phyloP scores from a whole-genome alignment of 2,329 filamentous ascomycete species.

The Aspergillus brunneoviolaceus region DNA sequence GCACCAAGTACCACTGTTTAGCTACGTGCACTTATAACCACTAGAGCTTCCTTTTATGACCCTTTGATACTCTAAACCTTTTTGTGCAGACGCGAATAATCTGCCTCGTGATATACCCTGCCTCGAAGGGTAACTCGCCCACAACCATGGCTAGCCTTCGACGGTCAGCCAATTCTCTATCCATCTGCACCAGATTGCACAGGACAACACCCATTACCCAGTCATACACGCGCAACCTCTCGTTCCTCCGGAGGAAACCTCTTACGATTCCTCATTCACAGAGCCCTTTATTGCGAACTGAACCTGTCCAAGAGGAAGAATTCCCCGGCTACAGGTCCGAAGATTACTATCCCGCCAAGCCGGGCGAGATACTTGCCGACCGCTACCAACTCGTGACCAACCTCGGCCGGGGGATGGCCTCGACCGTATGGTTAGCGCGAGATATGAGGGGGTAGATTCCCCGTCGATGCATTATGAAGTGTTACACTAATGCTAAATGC shows the following conservation, averaged over 20 bases:
- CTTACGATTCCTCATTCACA: neutral
- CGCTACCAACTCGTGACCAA: conserved; percentile 42
- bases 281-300: neutral
- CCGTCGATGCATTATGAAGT: too few species aligned
- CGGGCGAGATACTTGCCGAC: conserved; percentile 38
- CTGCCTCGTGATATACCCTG: too few species aligned
- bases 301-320: conserved; percentile 41
- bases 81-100: too few species aligned
- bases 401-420: conserved; percentile 44
- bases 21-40: too few species aligned
- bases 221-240: neutral
- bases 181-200: neutral
- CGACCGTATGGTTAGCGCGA: conserved; percentile 47
- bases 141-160: neutral
- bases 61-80: too few species aligned
- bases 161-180: neutral
- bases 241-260: neutral
- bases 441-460: conserved; percentile 27
- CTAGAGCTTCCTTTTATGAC: too few species aligned
- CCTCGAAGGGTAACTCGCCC: neutral
- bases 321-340: conserved; percentile 35
- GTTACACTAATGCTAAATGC: neutral
- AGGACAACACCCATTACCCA: neutral
- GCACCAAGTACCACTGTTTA: too few species aligned
- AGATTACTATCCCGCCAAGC: conserved; percentile 40